Base-by-base conservation (phyloP, 768 basidiomycete genomes). In the Coprinopsis sp. region DNA sequence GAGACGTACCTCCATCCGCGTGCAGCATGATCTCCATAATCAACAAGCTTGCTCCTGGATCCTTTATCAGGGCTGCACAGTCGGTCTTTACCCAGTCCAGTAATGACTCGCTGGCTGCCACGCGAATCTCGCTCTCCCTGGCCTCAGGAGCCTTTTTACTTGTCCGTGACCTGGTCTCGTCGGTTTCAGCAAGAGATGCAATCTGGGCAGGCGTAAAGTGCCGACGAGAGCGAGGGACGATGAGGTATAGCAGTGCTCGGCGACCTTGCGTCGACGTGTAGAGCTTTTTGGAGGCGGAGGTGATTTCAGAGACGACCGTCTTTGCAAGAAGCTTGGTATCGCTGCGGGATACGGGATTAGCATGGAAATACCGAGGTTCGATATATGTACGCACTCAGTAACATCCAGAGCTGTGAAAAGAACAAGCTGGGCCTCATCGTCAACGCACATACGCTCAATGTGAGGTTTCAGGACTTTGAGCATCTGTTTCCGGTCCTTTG, bases 401-500 rank as follows among this genome's bases (percentile, higher is more conserved):
- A 87, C 79, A 60, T 97, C 93, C 10, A 95, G 72, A 5, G 89
- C 88, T 0, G 91, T 91, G 67, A 94, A 95, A 3, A 96, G 65
- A 2, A 94, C 90, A 19, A 88, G 69, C 56, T 94, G 91, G 0
- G 93, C 93, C 52, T 96, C 91, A 36, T 91, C 89, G 54, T 93
- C 90, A 33, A 77, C 72, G 56, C 86, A 88, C 78, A 96, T 91
- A 2, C 87, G 82, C 59, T 87, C 85, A 21, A 94, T 73, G 55
- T 96, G 91, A 1, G 91, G 91, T 55, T 92, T 93, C 41, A 97
- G 74, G 4, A 80, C 76, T 69, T 94, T 94, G 44, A 95, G 71
- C 42, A 94, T 90, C 52, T 85, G 83, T 75, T 96, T 97, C 46
- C 93, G 79, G 62, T 96, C 92, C 86, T 96, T 97, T 3, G 93